Percentiles rank a stretch among this genome's conserved stretches.
Conservation (phyloP, 2,329 filamentous ascomycete species). For the Coniochaeta prunicola region DNA sequence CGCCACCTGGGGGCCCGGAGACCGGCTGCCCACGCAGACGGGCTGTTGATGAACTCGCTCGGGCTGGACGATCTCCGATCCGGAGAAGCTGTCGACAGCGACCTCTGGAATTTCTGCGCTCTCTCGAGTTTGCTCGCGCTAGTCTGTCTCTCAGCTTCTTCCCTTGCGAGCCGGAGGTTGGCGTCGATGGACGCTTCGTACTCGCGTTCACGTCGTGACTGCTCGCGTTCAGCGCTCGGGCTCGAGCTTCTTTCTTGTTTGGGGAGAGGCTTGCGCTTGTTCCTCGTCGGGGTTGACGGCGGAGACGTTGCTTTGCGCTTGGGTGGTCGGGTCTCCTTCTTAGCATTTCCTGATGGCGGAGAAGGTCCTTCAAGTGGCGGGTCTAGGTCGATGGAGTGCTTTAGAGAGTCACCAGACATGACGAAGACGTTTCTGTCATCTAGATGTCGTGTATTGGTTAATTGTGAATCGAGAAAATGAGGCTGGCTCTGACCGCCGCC, state of each 20-base stretch:
- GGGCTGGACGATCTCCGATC: neutral
- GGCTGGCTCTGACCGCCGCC: neutral
- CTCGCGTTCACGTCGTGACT: neutral
- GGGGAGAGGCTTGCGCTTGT: neutral
- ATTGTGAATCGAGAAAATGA: too few species aligned
- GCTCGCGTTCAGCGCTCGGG: neutral
- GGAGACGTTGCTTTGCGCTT: neutral
- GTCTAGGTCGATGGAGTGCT: neutral
- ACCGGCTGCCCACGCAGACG: neutral
- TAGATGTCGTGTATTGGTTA: neutral
- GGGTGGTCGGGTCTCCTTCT: neutral
- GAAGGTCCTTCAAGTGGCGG: neutral
- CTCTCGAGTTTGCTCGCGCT: neutral
- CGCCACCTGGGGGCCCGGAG: too few species aligned
- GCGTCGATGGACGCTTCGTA: neutral
- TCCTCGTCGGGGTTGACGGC: neutral
- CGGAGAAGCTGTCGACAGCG: neutral
- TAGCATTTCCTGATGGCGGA: neutral
- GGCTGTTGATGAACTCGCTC: neutral
- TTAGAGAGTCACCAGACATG: neutral
- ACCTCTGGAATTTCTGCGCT: neutral
- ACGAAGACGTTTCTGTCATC: neutral
- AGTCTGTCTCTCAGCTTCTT: neutral
- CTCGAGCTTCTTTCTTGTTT: neutral
- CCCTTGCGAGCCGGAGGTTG: neutral